Evolutionary conservation across 495 filamentous ascomycete species (phyloP).

Genomic region (Recurvomyces mirabilis): DNA sequence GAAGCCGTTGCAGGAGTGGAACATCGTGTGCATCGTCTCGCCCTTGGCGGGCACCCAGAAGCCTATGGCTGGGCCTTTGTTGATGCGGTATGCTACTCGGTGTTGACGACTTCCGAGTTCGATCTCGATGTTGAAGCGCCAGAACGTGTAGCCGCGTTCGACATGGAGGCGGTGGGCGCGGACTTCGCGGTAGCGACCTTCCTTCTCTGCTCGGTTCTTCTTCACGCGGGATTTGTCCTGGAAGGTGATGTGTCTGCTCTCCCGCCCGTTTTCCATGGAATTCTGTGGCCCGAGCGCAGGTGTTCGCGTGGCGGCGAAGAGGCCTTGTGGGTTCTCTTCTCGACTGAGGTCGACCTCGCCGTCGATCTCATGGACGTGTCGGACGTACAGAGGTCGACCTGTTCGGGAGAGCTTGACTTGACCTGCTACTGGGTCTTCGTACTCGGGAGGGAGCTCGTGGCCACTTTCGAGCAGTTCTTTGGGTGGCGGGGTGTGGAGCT

Average conservation of each 20-base stretch:
- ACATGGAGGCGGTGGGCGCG: constrained; percentile 70
- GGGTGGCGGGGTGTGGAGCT: constrained; percentile 68
- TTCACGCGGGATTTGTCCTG: constrained; percentile 21
- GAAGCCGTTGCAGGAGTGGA: constrained; percentile 95
- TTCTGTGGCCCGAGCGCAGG: constrained; percentile 12
- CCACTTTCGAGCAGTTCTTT: constrained; percentile 51
- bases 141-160: constrained; percentile 85
- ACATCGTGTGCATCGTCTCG: constrained; percentile 96
- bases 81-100: constrained; percentile 91
- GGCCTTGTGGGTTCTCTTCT: constrained; percentile 65
- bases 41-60: constrained; percentile 90
- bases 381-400: constrained; percentile 71
- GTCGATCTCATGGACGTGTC: constrained; percentile 70
- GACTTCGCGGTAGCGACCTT: constrained; percentile 66
- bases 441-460: constrained; percentile 58
- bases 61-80: constrained; percentile 72
- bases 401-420: constrained; percentile 70
- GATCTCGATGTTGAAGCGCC: constrained; percentile 89
- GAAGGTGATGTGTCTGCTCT: constrained; percentile 16
- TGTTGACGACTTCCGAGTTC: constrained; percentile 66
- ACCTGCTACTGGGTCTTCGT: constrained; percentile 81
- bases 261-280: not conserved
- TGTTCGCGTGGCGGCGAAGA: constrained; percentile 40
- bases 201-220: constrained; percentile 55
- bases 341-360: constrained; percentile 61